Conservation (phyloP, 139 green algal species). For the Micractinium conductrix region DNA sequence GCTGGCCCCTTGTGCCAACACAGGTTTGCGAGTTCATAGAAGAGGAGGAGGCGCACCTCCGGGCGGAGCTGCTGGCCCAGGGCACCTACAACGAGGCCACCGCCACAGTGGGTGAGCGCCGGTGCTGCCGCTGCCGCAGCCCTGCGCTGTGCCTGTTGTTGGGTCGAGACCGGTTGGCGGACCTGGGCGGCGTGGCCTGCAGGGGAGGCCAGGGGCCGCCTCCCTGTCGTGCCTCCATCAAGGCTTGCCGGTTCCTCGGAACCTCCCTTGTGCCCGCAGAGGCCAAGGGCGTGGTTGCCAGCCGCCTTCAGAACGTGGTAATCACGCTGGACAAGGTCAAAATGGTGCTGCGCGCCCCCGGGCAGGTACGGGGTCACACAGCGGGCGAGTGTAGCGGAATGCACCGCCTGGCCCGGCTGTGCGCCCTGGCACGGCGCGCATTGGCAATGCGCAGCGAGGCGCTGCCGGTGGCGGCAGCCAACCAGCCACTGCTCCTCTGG, state of each 20-base stretch:
- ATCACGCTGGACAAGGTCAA: constrained; percentile 93
- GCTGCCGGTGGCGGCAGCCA: too few relatives aligned
- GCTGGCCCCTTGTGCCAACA: neutral
- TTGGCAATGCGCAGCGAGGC: too few relatives aligned
- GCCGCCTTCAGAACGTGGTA: constrained; percentile 84
- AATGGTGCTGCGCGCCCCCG: constrained; percentile 60
- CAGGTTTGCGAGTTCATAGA: constrained; percentile 75
- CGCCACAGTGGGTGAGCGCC: constrained; percentile 38
- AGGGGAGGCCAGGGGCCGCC: too few relatives aligned
- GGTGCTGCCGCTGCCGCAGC: too few relatives aligned
- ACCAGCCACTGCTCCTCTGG: too few relatives aligned
- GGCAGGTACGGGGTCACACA: constrained; percentile 21
- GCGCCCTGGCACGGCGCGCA: too few relatives aligned
- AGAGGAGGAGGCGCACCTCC: constrained; percentile 72
- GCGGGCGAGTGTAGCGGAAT: neutral
- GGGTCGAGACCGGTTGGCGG: too few relatives aligned
- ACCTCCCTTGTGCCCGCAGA: constrained; percentile 5
- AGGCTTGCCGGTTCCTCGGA: too few relatives aligned
- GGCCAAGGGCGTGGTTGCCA: constrained; percentile 59
- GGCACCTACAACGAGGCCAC: constrained; percentile 51
- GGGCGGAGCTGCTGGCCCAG: constrained; percentile 60
- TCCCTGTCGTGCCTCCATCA: too few relatives aligned
- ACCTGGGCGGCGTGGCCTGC: too few relatives aligned
- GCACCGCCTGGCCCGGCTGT: too few relatives aligned
- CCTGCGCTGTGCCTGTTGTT: neutral